Conservation (phyloP, 345 rosid genomes). For the Acer yangbiense region DNA sequence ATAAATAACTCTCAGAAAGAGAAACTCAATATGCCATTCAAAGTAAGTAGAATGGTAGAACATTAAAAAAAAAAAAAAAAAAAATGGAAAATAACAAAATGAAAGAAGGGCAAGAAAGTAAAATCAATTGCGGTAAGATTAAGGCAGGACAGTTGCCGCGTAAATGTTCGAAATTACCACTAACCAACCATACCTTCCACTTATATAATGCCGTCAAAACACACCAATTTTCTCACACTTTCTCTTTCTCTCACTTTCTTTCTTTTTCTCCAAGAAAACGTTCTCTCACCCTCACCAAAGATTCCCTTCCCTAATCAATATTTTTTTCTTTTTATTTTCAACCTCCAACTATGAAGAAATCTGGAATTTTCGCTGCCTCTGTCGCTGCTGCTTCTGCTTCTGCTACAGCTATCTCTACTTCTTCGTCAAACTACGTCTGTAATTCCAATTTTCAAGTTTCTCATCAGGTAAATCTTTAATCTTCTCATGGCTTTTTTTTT, state of each 20-base stretch:
- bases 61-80: too few relatives aligned
- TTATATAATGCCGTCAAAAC: conserved; percentile 1
- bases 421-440: conserved; percentile 30
- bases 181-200: not conserved
- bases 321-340: not conserved
- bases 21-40: too few relatives aligned
- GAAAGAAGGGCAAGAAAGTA: conserved; percentile 18
- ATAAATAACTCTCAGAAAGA: too few relatives aligned
- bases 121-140: not conserved
- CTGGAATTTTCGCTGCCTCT: conserved; percentile 53
- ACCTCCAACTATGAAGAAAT: conserved; percentile 47
- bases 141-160: conserved; percentile 33
- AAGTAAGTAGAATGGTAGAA: too few relatives aligned
- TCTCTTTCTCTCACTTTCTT: not conserved
- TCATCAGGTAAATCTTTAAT: conserved; percentile 38
- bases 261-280: conserved; percentile 2
- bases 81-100: not conserved
- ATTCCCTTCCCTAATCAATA: conserved; percentile 7
- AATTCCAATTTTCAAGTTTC: conserved; percentile 40
- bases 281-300: not conserved
- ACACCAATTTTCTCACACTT: not conserved
- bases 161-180: conserved; percentile 26
- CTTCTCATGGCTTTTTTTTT: conserved; percentile 10
- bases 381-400: conserved; percentile 59
- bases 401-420: conserved; percentile 48